Conservation (phyloP, 495 filamentous ascomycete genomes). For the Penicillium steckii region DNA sequence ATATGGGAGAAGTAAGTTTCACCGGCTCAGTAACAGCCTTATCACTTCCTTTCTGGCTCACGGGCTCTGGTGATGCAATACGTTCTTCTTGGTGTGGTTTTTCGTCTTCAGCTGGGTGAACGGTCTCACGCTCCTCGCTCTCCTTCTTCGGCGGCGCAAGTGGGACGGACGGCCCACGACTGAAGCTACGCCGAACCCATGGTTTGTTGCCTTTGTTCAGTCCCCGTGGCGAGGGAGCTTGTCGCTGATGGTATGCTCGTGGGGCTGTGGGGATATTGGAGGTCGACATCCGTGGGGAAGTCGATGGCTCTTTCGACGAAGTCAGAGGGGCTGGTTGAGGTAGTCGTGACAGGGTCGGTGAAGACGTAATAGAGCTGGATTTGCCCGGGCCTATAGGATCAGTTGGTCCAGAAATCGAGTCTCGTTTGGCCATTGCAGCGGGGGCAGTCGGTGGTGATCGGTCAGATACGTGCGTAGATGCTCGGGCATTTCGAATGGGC, state of each 20-base stretch:
- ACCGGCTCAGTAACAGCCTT: not conserved
- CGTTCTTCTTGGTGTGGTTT: slow-evolving; percentile 14
- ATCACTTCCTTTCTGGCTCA: not conserved
- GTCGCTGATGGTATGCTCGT: slow-evolving; percentile 49
- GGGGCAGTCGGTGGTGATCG: slow-evolving; percentile 44
- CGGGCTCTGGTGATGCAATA: slow-evolving; percentile 6
- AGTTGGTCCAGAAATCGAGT: slow-evolving; percentile 14
- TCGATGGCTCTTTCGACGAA: slow-evolving; percentile 37
- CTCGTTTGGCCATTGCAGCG: slow-evolving; percentile 37
- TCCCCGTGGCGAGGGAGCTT: slow-evolving; percentile 29
- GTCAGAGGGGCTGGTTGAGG: slow-evolving; percentile 30
- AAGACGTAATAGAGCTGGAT: slow-evolving; percentile 17
- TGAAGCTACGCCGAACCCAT: slow-evolving; percentile 58
- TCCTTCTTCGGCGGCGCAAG: slow-evolving; percentile 34
- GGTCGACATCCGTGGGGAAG: slow-evolving; percentile 50
- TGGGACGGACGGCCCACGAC: slow-evolving; percentile 30
- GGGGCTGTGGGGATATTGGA: slow-evolving; percentile 59
- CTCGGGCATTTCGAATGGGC: slow-evolving; percentile 12
- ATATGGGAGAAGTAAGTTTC: slow-evolving; percentile 6
- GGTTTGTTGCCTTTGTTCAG: slow-evolving; percentile 51
- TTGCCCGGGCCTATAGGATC: slow-evolving; percentile 22
- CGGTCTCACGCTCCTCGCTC: slow-evolving; percentile 41
- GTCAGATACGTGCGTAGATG: slow-evolving; percentile 19
- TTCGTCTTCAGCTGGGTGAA: slow-evolving; percentile 23
- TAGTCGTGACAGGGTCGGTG: slow-evolving; percentile 28